Base-by-base conservation (phyloP, 371 early-diverging fungal species). In the Syncephalastrum contaminatum region DNA sequence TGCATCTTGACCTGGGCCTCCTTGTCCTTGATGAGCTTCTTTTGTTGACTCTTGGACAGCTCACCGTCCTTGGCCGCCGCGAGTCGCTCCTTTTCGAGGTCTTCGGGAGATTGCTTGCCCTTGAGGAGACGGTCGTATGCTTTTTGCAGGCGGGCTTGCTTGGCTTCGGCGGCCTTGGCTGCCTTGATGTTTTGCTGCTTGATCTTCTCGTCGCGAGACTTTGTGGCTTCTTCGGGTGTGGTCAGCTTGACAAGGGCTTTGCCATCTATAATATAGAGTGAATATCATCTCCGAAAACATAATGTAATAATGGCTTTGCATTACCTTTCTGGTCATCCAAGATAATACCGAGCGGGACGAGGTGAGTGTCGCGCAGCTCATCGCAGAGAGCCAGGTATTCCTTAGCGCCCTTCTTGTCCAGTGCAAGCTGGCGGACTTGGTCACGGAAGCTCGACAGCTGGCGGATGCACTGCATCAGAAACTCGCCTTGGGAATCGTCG, bases 231-330 rank as follows among this genome's bases (percentile, higher is more conserved):
- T 57, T 89, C 92, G 10, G 84, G 83, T 55, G 91, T 88, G 10
- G 91, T 88, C 45, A 97, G 70, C 71, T 96, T 98, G 63, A 96
- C 90, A 58, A 96, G 76, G 1, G 97, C 95, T 43, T 77, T 85
- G 45, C 95, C 96, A 70, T 90, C 94, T 70, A 60, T 4, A 19
- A 45, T 12, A 14, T 16, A n/a, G 18, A 30, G 10, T 30, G 36
- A 12, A 30, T 49, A 20, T 3, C 43, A 30, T 4, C 14, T 21
- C 4, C 20, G 39, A 13, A 22, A 13, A 16, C 8, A 19, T 14
- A 25, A 7, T 24, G 24, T 25, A n/a, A n/a, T n/a, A n/a, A n/a
- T n/a, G n/a, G n/a, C n/a, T n/a, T 7, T 3, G 22, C 14, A 48
- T 57, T 72, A 75, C 73, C 77, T 59, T 94, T 96, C 59, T 91